Evolutionary conservation across 495 filamentous ascomycete species (phyloP), one percentile per base, ranked within the genome.

Genomic region (Aspergillus wentii): DNA sequence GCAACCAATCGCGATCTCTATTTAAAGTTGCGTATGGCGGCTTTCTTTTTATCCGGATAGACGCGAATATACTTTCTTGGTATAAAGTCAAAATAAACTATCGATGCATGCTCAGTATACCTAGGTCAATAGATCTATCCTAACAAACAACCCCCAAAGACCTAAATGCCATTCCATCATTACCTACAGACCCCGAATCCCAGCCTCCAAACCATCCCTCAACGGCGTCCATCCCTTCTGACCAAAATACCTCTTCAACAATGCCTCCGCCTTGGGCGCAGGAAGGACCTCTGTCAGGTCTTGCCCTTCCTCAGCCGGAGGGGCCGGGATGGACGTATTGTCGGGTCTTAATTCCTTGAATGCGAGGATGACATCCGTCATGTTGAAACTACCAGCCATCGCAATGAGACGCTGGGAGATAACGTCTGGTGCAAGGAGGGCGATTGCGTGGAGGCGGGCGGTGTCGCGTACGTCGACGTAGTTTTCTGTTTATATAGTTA

Each of bases 401-500:
- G 46, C 44, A 17, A 76, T 68, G 19, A 79, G 52, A 0, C 74
- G 59, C 48, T 72, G 57, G 3, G 61, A 57, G 18, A 61, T 47
- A 5, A 72, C 59, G 1, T 46, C 42, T 0, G 57, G 54, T 22
- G 70, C 50, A 2, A 74, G 50, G n/a, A 76, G 49, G 2, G 58
- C 74, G 4, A 66, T 59, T 1, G 75, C 53, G 39, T 73, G 67
- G 2, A 79, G 50, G 1, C 52, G 51, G 0, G 71, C 75, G 5
- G 43, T 52, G 37, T 82, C 76, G 19, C 57, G 47, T 2, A 78
- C 69, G 39, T 79, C 55, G 26, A 79, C 55, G 36, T 50, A 66
- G 29, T 48, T 63, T 44, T 64, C 66, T 71, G 14, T 20, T 14
- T 8, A 16, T 8, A 39, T n/a, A n/a, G n/a, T n/a, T n/a, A n/a